Evolutionary conservation across 495 filamentous ascomycete species (phyloP), one percentile per base, ranked within the genome.

Genomic region (Penicillium paradoxum): DNA sequence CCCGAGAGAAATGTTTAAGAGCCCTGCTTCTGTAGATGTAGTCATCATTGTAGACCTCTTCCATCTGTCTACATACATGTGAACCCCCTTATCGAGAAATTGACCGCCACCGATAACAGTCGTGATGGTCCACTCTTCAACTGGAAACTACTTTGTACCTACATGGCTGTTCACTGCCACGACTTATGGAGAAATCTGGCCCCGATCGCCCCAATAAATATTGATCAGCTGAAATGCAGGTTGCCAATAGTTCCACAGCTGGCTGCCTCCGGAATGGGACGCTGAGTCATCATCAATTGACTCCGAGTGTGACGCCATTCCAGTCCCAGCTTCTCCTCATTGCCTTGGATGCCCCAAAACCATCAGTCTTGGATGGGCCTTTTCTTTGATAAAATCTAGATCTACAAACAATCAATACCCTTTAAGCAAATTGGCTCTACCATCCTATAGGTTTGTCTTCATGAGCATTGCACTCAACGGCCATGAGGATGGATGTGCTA

Each of bases 221-320:
- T 4, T 24, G 6, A 22, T 7, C 38, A 22, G 38, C 39, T 42
- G 40, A 25, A 25, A 25, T 11, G 40, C 22, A 42, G 22, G 22
- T 14, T 22, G 37, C 3, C 14, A 27, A 27, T 42, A 25, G 1
- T 15, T n/a, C 11, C 10, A 9, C 6, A 15, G 6, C 38, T 41
- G 38, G 18, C 15, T 18, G 1, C 11, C 6, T 22, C 34, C 42
- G 13, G 15, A 6, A 14, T 24, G 21, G 10, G 3, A 15, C 5
- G 38, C 48, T 42, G 48, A 51, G 38, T 42, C 48, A 36, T 49
- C 22, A 14, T 39, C n/a, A 15, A 29, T 41, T 8, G 19, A 6
- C 15, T 9, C 29, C 27, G 14, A 42, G 8, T 43, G 49, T 51
- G 49, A 51, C 49, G 49, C 49, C 36, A 50, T 50, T 25, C 25